phyloP scores from a whole-genome alignment of 306 rosid species.

The Ceratonia siliqua region DNA sequence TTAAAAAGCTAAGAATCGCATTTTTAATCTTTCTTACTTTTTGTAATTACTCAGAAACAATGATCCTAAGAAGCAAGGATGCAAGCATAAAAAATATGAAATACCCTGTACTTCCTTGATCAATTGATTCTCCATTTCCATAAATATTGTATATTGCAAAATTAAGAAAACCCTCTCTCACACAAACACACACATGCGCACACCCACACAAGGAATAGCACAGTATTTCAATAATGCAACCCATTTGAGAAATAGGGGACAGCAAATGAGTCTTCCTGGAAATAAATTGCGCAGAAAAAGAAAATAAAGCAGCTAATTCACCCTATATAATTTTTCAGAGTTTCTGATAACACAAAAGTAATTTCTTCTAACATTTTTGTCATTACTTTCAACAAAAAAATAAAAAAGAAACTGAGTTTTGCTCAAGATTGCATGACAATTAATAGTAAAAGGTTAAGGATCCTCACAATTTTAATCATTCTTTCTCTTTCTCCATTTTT shows the following conservation, averaged over 20 bases:
- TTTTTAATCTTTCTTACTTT: background rate
- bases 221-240: background rate
- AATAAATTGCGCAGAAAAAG: background rate
- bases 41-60: background rate
- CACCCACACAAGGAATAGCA: background rate
- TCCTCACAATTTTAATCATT: conserved; percentile 3
- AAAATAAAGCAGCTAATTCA: background rate
- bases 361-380: background rate
- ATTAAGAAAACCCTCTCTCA: background rate
- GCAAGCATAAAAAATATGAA: background rate
- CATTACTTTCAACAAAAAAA: background rate
- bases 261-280: background rate
- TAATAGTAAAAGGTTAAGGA: background rate
- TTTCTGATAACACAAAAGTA: background rate
- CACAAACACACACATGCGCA: background rate
- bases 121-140: background rate
- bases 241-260: background rate
- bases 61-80: background rate
- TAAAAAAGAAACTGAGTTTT: background rate
- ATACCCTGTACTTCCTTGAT: background rate
- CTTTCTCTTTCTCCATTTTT: background rate
- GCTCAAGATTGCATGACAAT: background rate
- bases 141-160: background rate
- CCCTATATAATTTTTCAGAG: background rate
- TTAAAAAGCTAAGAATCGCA: background rate